Evolutionary conservation across 441 rosid species (phyloP).

Genomic region (Cnidoscolus chayamansa): DNA sequence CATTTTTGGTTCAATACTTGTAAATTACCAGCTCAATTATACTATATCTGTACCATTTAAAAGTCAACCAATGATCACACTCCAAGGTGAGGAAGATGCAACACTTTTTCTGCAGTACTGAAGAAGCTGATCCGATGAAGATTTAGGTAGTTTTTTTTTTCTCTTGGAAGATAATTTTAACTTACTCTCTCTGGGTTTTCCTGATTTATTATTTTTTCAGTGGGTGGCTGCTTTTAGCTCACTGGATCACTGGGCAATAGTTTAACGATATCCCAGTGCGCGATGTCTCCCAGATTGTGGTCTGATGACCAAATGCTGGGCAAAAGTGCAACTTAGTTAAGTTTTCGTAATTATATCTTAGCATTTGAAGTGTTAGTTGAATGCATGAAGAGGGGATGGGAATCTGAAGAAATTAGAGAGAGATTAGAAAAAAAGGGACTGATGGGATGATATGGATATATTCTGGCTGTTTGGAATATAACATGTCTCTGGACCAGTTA

Average conservation of each 20-base stretch:
- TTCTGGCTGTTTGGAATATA: too few relatives aligned
- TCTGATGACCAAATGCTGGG: neutral
- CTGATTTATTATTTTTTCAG: neutral
- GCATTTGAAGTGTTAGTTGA: neutral
- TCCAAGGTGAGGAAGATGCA: conserved; percentile 51
- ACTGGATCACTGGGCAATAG: neutral
- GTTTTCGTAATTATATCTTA: neutral
- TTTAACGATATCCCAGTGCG: neutral
- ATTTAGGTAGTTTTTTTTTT: conserved; percentile 37
- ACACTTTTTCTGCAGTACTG: conserved; percentile 31
- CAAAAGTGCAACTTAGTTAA: neutral
- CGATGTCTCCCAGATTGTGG: neutral
- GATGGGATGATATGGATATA: too few relatives aligned
- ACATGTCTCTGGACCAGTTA: too few relatives aligned
- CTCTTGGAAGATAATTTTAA: neutral
- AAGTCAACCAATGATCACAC: conserved; percentile 36
- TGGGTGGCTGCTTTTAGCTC: neutral
- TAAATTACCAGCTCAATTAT: conserved; percentile 77
- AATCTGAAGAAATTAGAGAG: neutral
- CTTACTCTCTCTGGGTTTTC: neutral
- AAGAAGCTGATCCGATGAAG: conserved; percentile 23
- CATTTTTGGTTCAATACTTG: conserved; percentile 65
- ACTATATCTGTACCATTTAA: conserved; percentile 65
- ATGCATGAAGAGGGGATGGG: neutral
- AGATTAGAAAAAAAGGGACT: neutral